Percentiles rank a stretch among this genome's conserved stretches.
Evolutionary conservation across 2,329 filamentous ascomycete genomes (phyloP).

Genomic region (Aspergillus sp.): DNA sequence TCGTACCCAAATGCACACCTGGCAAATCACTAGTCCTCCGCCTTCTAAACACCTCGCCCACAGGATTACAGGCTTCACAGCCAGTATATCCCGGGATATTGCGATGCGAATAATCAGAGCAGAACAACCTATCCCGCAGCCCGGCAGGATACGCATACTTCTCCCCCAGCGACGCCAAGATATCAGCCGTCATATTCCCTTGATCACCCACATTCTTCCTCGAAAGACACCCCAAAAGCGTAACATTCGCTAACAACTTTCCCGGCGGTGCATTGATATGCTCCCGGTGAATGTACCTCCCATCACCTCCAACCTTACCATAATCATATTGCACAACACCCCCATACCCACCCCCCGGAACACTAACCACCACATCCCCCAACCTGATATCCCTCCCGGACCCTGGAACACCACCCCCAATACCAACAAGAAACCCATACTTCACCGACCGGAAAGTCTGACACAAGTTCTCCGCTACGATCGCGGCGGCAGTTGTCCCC

Average conservation of each 20-base stretch:
- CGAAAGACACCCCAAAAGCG: background rate
- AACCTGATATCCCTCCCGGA: background rate
- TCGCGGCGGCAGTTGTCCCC: background rate
- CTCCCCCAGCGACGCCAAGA: background rate
- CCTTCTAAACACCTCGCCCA: background rate
- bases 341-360: background rate
- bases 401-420: background rate
- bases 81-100: too few species aligned
- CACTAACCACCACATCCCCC: background rate
- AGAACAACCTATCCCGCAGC: background rate
- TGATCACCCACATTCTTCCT: background rate
- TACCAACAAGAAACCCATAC: background rate
- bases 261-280: background rate
- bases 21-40: background rate
- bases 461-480: background rate
- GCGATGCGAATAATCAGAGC: background rate
- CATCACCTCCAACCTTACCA: background rate
- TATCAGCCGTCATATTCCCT: background rate
- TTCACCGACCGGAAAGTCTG: background rate
- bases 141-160: background rate
- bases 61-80: background rate
- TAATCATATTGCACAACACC: constrained; percentile 6
- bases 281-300: too few species aligned
- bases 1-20: background rate
- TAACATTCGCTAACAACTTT: background rate